A percentile compares a stretch with the other conserved stretches of the same genome.
These are phyloP conservation scores for Colletotrichum endophyticum DNA, from an alignment of 2,329 filamentous ascomycete genomes.

Conservation along the genomic window DNA sequence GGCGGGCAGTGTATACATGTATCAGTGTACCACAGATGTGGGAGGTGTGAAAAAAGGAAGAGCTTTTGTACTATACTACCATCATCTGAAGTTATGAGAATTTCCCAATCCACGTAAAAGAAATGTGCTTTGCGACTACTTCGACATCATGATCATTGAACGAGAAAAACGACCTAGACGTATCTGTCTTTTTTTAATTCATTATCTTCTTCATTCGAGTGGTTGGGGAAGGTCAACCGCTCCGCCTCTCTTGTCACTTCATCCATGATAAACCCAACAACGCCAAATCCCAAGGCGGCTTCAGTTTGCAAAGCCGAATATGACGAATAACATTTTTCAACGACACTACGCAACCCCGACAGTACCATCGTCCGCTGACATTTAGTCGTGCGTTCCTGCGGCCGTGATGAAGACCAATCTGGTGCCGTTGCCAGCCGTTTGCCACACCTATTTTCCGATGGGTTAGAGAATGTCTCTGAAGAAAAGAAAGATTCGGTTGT, in stretches of 20 bases:
- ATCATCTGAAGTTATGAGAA: slow-evolving; percentile 3
- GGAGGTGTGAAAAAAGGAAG: background rate
- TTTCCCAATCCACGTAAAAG: background rate
- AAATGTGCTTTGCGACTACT: background rate
- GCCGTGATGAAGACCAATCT: slow-evolving; percentile 72
- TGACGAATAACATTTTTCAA: background rate
- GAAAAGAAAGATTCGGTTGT: background rate
- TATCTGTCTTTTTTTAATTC: background rate
- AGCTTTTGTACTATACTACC: slow-evolving; percentile 15
- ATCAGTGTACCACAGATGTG: slow-evolving; percentile 12
- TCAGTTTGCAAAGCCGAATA: background rate
- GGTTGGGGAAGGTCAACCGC: background rate
- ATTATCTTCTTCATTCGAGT: background rate
- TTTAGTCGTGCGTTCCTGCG: slow-evolving; percentile 11
- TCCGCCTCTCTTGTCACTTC: background rate
- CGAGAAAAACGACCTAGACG: background rate
- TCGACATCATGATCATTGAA: background rate
- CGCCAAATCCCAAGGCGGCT: background rate
- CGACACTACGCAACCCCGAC: background rate
- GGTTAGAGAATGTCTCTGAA: slow-evolving; percentile 38
- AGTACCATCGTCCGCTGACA: background rate
- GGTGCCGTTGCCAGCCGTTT: slow-evolving; percentile 74
- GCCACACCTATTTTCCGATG: slow-evolving; percentile 67
- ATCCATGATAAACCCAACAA: background rate
- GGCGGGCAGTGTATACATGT: slow-evolving; percentile 1